Conservation (phyloP, 805 yeast genomes). For the Pichia sporocuriosa region DNA sequence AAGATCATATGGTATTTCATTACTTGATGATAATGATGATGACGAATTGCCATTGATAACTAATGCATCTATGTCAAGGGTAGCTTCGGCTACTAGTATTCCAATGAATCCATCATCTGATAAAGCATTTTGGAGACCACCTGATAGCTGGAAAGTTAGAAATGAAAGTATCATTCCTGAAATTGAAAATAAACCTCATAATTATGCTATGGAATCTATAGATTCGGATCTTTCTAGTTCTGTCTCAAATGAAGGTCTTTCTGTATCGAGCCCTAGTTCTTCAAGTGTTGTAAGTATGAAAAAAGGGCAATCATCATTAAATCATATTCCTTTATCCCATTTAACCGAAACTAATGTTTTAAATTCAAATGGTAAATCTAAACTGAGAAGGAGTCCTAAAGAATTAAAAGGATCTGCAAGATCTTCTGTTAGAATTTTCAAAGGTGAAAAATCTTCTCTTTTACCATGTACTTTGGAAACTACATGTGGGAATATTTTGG, state of each 20-base stretch:
- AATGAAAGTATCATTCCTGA: slow-evolving; percentile 14
- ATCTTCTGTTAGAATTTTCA: slow-evolving; percentile 59
- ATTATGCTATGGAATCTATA: background rate
- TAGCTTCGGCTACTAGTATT: slow-evolving; percentile 21
- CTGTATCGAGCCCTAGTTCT: background rate
- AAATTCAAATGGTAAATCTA: background rate
- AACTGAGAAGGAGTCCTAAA: slow-evolving; percentile 8
- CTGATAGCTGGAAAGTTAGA: slow-evolving; percentile 58
- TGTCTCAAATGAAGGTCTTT: background rate
- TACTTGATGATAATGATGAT: slow-evolving; percentile 19
- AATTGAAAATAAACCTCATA: background rate
- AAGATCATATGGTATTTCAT: slow-evolving; percentile 19
- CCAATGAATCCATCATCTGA: slow-evolving; percentile 6
- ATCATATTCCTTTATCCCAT: background rate
- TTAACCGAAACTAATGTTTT: background rate
- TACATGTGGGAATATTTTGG: slow-evolving; percentile 67
- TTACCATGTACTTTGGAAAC: slow-evolving; percentile 73
- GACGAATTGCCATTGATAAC: slow-evolving; percentile 18
- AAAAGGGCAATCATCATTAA: too few relatives aligned
- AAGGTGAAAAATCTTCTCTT: slow-evolving; percentile 75
- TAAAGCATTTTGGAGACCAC: slow-evolving; percentile 42
- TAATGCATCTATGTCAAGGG: slow-evolving; percentile 18
- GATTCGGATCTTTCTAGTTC: background rate
- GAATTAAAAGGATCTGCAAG: slow-evolving; percentile 28
- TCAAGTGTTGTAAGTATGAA: background rate